Conservation (phyloP, 371 early-diverging fungal genomes). For the Phascolomyces articulosus region DNA sequence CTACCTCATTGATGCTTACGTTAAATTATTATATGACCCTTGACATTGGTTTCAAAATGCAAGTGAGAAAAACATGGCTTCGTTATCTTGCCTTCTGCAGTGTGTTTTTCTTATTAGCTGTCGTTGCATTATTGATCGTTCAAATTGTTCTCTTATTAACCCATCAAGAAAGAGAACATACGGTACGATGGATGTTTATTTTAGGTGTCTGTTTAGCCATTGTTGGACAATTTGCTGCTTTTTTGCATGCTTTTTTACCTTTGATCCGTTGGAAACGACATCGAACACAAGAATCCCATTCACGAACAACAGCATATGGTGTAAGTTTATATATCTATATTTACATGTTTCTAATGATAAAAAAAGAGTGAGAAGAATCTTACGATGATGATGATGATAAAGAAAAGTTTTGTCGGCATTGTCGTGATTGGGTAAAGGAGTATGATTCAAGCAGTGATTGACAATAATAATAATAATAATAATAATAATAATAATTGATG, state of each 20-base stretch:
- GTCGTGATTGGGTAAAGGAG: too few species aligned
- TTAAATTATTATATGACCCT: constrained; percentile 21
- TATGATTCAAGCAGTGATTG: too few species aligned
- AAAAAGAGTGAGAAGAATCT: too few species aligned
- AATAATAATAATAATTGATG: not conserved
- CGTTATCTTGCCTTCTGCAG: constrained; percentile 10
- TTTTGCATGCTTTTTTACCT: constrained; percentile 14
- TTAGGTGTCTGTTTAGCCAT: constrained; percentile 23
- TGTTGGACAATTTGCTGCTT: constrained; percentile 4
- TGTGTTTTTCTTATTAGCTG: not conserved
- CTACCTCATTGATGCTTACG: constrained; percentile 16
- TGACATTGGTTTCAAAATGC: constrained; percentile 19
- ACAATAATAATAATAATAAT: not conserved
- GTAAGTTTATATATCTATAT: too few species aligned
- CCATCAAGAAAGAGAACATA: not conserved
- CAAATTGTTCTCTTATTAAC: not conserved
- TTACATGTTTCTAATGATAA: too few species aligned
- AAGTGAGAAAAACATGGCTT: constrained; percentile 6
- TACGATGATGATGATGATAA: not conserved
- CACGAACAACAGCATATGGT: constrained; percentile 24
- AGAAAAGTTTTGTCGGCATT: too few species aligned
- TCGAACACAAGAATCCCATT: constrained; percentile 15
- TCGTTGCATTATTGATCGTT: not conserved
- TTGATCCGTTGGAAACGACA: constrained; percentile 11
- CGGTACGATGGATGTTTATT: constrained; percentile 13